These are phyloP conservation scores for Torrubiella hemipterigena DNA, from an alignment of 2,329 filamentous ascomycete genomes.

Conservation along the genomic window DNA sequence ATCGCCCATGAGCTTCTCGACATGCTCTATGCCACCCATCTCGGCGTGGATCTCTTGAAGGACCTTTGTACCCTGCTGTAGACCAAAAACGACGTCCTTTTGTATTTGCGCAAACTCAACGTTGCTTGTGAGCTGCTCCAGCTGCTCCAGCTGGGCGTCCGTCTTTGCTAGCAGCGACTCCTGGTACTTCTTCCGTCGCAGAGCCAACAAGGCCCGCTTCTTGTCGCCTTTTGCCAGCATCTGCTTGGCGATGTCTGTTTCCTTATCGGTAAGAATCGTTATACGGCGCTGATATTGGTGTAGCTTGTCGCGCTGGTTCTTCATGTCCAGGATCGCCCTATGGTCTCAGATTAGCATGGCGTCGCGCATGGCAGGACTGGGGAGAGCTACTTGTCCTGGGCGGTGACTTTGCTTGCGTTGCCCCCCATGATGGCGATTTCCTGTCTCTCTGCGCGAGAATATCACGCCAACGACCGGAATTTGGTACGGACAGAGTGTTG, in stretches of 20 bases:
- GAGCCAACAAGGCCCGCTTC: slow-evolving; percentile 68
- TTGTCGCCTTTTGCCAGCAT: slow-evolving; percentile 75
- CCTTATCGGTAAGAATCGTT: slow-evolving; percentile 69
- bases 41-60: slow-evolving; percentile 85
- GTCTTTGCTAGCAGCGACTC: slow-evolving; percentile 81
- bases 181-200: slow-evolving; percentile 95
- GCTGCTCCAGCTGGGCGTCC: slow-evolving; percentile 83
- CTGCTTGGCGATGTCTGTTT: slow-evolving; percentile 75
- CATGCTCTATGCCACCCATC: slow-evolving; percentile 88
- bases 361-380: slow-evolving; percentile 1
- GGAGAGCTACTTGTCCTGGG: slow-evolving; percentile 68
- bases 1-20: slow-evolving; percentile 92
- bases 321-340: slow-evolving; percentile 94
- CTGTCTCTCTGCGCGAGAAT: too few species aligned
- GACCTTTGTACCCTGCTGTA: slow-evolving; percentile 85
- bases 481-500: too few species aligned
- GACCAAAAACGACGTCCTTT: slow-evolving; percentile 86
- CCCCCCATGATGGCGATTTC: slow-evolving; percentile 39
- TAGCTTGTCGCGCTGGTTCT: slow-evolving; percentile 92
- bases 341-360: slow-evolving; percentile 4
- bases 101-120: slow-evolving; percentile 96
- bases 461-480: slow-evolving; percentile 1
- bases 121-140: slow-evolving; percentile 76
- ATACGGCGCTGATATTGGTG: slow-evolving; percentile 94
- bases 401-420: slow-evolving; percentile 44